Percentiles rank a stretch among this genome's conserved stretches.
Conservation (phyloP, 352 stramenopile species). For the Elongisporangium senticosum region DNA sequence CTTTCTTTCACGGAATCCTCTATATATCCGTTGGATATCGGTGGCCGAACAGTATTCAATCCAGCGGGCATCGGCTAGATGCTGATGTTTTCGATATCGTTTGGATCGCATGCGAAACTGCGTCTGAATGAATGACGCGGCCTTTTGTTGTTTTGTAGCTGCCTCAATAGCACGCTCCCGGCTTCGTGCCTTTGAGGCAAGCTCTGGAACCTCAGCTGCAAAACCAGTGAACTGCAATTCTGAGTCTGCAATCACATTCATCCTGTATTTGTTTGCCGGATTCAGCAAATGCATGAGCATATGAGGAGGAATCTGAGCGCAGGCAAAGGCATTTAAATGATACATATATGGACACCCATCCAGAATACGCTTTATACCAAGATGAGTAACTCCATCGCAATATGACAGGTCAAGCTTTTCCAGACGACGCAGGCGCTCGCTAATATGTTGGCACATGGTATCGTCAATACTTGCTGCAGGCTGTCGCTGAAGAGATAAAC, state of each 20-base stretch:
- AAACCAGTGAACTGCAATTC: slow-evolving; percentile 35
- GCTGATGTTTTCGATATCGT: slow-evolving; percentile 14
- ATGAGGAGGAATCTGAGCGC: slow-evolving; percentile 23
- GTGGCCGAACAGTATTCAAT: slow-evolving; percentile 41
- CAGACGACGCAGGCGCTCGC: slow-evolving; percentile 20
- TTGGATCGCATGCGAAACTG: slow-evolving; percentile 28
- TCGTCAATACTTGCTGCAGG: slow-evolving; percentile 27
- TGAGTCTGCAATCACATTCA: slow-evolving; percentile 53
- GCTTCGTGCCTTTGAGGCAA: slow-evolving; percentile 24
- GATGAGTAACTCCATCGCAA: slow-evolving; percentile 21
- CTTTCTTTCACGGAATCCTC: slow-evolving; percentile 34
- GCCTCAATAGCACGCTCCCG: slow-evolving; percentile 21
- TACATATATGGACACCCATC: slow-evolving; percentile 32
- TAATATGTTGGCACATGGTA: slow-evolving; percentile 18
- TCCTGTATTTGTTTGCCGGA: slow-evolving; percentile 23
- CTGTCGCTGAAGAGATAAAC: slow-evolving; percentile 29
- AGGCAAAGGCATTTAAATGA: slow-evolving; percentile 38
- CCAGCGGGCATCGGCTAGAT: slow-evolving; percentile 27
- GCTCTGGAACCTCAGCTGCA: slow-evolving; percentile 26
- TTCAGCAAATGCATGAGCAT: slow-evolving; percentile 11
- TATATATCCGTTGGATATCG: slow-evolving; percentile 55
- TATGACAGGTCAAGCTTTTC: slow-evolving; percentile 38
- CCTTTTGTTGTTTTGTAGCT: slow-evolving; percentile 13
- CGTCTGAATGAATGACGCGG: slow-evolving; percentile 39
- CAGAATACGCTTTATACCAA: slow-evolving; percentile 23